These are phyloP conservation scores for Cokeromyces recurvatus DNA, from an alignment of 371 early-diverging fungal species.

Conservation along the genomic window DNA sequence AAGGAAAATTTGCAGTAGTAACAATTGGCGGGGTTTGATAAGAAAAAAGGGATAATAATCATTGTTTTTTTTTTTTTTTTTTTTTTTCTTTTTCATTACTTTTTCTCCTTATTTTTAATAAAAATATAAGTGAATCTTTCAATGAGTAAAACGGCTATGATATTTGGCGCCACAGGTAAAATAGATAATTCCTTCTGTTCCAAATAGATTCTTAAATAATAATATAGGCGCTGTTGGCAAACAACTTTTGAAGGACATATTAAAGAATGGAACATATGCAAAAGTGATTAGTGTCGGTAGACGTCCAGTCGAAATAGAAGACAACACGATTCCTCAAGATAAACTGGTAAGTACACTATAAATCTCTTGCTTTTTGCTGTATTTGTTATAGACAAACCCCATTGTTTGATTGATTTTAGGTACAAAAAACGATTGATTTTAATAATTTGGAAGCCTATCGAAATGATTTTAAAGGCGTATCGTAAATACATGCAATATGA, in stretches of 20 bases:
- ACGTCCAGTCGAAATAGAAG: slow-evolving; percentile 46
- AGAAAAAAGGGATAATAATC: no score
- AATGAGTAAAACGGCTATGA: slow-evolving; percentile 4
- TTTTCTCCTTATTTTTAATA: no score
- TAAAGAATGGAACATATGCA: slow-evolving; percentile 54
- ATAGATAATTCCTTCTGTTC: not conserved
- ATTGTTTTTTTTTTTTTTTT: no score
- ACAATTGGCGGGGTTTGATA: no score
- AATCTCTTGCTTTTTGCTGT: no score
- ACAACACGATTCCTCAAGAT: slow-evolving; percentile 45
- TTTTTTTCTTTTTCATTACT: no score
- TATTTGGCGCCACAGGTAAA: slow-evolving; percentile 25
- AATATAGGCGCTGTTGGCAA: slow-evolving; percentile 71
- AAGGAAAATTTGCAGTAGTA: no score
- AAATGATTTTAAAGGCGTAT: slow-evolving; percentile 33
- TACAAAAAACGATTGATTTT: slow-evolving; percentile 40
- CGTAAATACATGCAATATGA: slow-evolving; percentile 27
- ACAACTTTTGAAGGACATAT: slow-evolving; percentile 54
- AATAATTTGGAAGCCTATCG: slow-evolving; percentile 41
- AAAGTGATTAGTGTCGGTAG: slow-evolving; percentile 64
- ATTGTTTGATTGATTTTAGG: no score
- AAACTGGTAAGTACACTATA: slow-evolving; percentile 38
- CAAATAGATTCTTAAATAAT: no score
- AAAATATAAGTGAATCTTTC: no score
- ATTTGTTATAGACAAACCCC: no score